These are phyloP conservation scores for Cladophialophora chaetospira DNA, from an alignment of 2,329 filamentous ascomycete species.

Conservation along the genomic window DNA sequence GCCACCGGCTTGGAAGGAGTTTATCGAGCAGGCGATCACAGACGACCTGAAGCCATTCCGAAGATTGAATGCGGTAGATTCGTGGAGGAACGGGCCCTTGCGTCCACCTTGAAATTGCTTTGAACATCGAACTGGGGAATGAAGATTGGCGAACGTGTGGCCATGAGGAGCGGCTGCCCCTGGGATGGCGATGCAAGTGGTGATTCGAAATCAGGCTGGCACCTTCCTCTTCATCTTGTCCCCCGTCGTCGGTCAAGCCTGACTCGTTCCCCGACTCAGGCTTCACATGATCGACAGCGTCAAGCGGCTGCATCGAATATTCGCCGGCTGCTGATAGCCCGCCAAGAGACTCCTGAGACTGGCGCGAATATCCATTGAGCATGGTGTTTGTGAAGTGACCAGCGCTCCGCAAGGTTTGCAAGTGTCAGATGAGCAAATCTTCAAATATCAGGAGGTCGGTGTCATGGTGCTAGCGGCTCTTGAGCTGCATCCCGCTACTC, in stretches of 20 bases:
- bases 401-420: no score
- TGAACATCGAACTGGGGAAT: background rate
- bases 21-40: slow-evolving; percentile 5
- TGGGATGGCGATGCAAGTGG: no score
- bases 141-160: background rate
- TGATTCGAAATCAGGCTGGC: background rate
- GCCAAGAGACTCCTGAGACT: no score
- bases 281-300: background rate
- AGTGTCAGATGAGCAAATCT: no score
- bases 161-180: background rate
- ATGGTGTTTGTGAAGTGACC: no score
- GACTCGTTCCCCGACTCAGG: background rate
- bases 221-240: background rate
- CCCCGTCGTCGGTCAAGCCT: background rate
- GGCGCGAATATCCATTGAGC: no score
- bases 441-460: no score
- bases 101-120: background rate
- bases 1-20: background rate
- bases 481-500: no score
- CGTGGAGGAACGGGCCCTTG: slow-evolving; percentile 2
- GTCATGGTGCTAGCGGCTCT: no score
- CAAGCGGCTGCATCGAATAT: background rate
- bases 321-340: no score
- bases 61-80: slow-evolving; percentile 4
- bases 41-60: slow-evolving; percentile 4